Evolutionary conservation across 768 basidiomycete species (phyloP).

Genomic region (Scleroderma citrinum): DNA sequence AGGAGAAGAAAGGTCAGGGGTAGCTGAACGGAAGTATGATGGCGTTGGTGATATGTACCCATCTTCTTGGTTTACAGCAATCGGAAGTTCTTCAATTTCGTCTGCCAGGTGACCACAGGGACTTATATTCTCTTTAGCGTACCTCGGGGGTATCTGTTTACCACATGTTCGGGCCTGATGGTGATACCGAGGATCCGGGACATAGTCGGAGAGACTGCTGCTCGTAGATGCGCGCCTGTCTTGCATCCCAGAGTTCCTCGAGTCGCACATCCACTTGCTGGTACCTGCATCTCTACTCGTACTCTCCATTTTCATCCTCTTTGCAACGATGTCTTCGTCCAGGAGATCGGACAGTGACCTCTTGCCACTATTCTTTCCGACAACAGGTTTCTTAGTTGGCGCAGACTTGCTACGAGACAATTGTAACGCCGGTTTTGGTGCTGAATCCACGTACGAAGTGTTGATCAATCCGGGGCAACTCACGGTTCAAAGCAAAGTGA

Average conservation of each 20-base stretch:
- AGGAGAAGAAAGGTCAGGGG: constrained; percentile 66
- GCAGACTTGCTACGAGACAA: constrained; percentile 24
- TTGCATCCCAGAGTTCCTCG: constrained; percentile 12
- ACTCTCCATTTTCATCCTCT: constrained; percentile 37
- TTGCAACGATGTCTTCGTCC: constrained; percentile 54
- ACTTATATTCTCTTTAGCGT: constrained; percentile 34
- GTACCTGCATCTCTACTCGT: constrained; percentile 13
- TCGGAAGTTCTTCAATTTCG: constrained; percentile 33
- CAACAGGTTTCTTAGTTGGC: constrained; percentile 22
- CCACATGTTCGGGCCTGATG: constrained; percentile 17
- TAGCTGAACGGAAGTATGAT: constrained; percentile 42
- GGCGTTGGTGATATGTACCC: constrained; percentile 75
- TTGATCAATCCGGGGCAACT: constrained; percentile 31
- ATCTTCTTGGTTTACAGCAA: constrained; percentile 65
- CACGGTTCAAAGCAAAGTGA: constrained; percentile 12
- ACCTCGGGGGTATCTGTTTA: constrained; percentile 41
- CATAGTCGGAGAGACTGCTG: constrained; percentile 4
- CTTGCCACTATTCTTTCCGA: constrained; percentile 68
- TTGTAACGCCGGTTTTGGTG: constrained; percentile 21
- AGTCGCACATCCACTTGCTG: constrained; percentile 23
- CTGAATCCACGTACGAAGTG: constrained; percentile 22
- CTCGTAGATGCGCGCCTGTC: constrained; percentile 5
- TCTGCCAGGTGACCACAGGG: constrained; percentile 35
- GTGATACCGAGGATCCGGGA: constrained; percentile 29
- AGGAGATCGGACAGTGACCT: constrained; percentile 65